Evolutionary conservation across 2,329 filamentous ascomycete species (phyloP).

Genomic region (Fusarium lyarnte): DNA sequence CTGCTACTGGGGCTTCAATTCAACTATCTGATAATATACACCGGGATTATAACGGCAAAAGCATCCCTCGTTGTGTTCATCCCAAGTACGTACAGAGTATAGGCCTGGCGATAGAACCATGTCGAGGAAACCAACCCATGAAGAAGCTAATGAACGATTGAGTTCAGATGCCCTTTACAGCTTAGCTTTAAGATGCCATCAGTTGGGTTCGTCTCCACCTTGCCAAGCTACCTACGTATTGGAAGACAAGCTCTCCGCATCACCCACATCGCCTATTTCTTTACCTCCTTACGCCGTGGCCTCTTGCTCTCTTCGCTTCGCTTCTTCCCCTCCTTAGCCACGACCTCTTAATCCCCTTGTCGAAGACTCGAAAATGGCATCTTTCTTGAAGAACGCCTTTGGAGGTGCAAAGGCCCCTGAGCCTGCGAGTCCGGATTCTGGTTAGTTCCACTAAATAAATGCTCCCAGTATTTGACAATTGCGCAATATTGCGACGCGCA

Average conservation of each 20-base stretch:
- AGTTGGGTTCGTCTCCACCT: slow-evolving; percentile 24
- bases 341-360: slow-evolving; percentile 32
- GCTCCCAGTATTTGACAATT: neutral
- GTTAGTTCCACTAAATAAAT: slow-evolving; percentile 56
- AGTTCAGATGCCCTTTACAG: slow-evolving; percentile 22
- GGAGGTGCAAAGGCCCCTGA: slow-evolving; percentile 68
- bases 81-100: neutral
- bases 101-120: neutral
- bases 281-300: slow-evolving; percentile 37
- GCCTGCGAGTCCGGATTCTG: slow-evolving; percentile 68
- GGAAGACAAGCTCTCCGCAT: slow-evolving; percentile 34
- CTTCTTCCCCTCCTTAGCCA: slow-evolving; percentile 22
- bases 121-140: neutral
- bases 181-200: slow-evolving; percentile 29
- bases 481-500: slow-evolving; percentile 31
- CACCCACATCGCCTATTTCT: slow-evolving; percentile 40
- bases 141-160: slow-evolving; percentile 5
- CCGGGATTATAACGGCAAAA: no score
- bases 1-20: neutral
- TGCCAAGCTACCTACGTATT: slow-evolving; percentile 27
- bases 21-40: neutral
- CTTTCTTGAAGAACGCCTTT: slow-evolving; percentile 74
- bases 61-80: neutral
- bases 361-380: slow-evolving; percentile 58
- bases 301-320: slow-evolving; percentile 29